Evolutionary conservation across 2,329 filamentous ascomycete species (phyloP), one percentile per base, ranked within the genome.

Genomic region (Colletotrichum orchidophilum): DNA sequence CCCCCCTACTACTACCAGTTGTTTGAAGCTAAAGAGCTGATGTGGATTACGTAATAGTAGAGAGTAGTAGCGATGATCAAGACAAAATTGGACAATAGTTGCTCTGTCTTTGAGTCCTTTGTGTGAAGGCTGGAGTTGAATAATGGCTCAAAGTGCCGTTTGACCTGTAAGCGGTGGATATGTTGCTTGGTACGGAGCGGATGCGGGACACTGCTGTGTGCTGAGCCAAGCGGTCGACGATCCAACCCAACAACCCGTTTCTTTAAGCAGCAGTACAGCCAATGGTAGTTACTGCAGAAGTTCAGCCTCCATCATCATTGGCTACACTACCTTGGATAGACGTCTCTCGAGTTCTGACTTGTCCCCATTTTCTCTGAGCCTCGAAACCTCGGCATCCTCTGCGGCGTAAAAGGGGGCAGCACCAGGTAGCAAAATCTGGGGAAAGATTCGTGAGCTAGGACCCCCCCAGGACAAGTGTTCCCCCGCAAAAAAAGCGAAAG

Each of bases 401-500:
- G 27, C 31, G 27, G 31, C 57, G 49, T 11, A 26, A n/a, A 54
- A 33, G 27, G 58, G 29, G 31, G 15, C 39, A 15, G 39, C 39
- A n/a, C 15, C 18, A 18, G 39, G 39, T 18, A 46, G 39, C 35
- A 13, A 55, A 66, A 49, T 55, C 63, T 39, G 67, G 67, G 62
- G 66, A 54, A 61, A n/a, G 15, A 53, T 53, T n/a, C 18, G 39
- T 60, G 66, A 61, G 21, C 62, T 54, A n/a, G 54, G 63, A 21
- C 27, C 27, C 35, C 61, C 61, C 66, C 35, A 31, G 35, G 55
- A 50, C 57, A 42, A 33, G 53, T n/a, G 21, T 29, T 61, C 55
- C 54, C 62, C 62, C 66, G 62, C 66, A 60, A 57, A 61, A 66
- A 33, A 46, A 46, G 62, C 66, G 54, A 57, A 52, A 66, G 46